These are phyloP conservation scores for Eutrema salsugineum DNA, from an alignment of 441 rosid genomes.

Conservation along the genomic window DNA sequence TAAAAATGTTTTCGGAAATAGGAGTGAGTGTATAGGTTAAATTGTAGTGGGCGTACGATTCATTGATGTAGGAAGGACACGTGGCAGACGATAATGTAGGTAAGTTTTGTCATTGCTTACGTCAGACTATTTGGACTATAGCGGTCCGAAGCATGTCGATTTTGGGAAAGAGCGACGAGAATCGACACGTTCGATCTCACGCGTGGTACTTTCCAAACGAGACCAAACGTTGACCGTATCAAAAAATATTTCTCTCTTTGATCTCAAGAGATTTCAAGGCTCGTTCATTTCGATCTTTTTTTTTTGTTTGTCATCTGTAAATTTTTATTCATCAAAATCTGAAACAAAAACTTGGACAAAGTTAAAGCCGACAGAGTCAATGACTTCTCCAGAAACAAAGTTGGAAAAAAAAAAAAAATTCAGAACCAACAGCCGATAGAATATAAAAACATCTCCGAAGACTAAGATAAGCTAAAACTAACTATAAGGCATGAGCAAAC, in stretches of 20 bases:
- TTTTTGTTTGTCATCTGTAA: too few species aligned
- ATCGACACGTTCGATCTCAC: slow-evolving; percentile 25
- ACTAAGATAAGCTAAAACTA: too few species aligned
- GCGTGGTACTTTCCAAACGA: slow-evolving; percentile 11
- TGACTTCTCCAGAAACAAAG: too few species aligned
- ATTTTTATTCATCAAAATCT: too few species aligned
- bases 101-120: slow-evolving; percentile 84
- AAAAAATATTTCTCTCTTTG: background rate
- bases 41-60: slow-evolving; percentile 13
- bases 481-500: too few species aligned
- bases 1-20: slow-evolving; percentile 19
- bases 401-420: too few species aligned
- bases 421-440: too few species aligned
- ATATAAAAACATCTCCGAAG: too few species aligned
- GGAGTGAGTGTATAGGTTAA: background rate
- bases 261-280: background rate
- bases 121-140: slow-evolving; percentile 53
- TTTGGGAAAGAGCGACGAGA: slow-evolving; percentile 9
- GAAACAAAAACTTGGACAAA: too few species aligned
- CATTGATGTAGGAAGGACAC: slow-evolving; percentile 35
- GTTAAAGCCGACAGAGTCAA: too few species aligned
- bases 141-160: slow-evolving; percentile 25
- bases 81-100: slow-evolving; percentile 43
- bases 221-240: slow-evolving; percentile 24
- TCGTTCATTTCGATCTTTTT: background rate